phyloP scores from a whole-genome alignment of 371 early-diverging fungal genomes.

The Entomophthora muscae region DNA sequence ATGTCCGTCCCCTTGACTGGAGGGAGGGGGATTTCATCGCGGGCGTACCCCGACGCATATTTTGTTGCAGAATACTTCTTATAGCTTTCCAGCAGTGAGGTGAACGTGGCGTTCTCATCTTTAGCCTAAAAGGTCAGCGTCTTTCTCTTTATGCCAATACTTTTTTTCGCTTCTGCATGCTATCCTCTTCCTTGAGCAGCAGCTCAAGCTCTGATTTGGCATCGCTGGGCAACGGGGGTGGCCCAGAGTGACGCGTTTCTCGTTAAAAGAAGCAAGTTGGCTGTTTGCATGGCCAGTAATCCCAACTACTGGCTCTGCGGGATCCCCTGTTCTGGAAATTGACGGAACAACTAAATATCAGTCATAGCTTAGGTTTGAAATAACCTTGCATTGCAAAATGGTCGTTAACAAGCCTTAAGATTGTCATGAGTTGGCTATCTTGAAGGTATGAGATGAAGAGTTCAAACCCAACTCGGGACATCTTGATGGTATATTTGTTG shows the following conservation, averaged over 20 bases:
- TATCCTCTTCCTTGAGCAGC: constrained; percentile 19
- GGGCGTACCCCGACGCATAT: background rate
- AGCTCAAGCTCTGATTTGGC: constrained; percentile 23
- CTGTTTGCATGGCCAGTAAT: constrained; percentile 57
- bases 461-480: constrained; percentile 84
- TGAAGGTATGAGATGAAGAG: constrained; percentile 85
- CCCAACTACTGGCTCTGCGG: constrained; percentile 44
- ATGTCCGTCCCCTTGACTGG: constrained; percentile 54
- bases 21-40: constrained; percentile 44
- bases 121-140: background rate
- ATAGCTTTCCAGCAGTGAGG: background rate
- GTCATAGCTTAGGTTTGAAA: constrained; percentile 27
- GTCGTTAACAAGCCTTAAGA: constrained; percentile 90
- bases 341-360: constrained; percentile 11
- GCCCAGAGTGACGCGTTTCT: constrained; percentile 45
- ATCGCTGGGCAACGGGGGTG: constrained; percentile 29
- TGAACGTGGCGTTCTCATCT: background rate
- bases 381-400: constrained; percentile 74
- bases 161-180: background rate
- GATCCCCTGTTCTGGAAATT: constrained; percentile 16
- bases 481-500: constrained; percentile 75
- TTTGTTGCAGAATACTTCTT: background rate
- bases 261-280: constrained; percentile 66
- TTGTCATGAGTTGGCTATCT: constrained; percentile 68
- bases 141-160: background rate